Percentiles rank a stretch among this genome's conserved stretches.
phyloP scores from a whole-genome alignment of 1,284 basidiomycete genomes.

The Puccinia novopanici region DNA sequence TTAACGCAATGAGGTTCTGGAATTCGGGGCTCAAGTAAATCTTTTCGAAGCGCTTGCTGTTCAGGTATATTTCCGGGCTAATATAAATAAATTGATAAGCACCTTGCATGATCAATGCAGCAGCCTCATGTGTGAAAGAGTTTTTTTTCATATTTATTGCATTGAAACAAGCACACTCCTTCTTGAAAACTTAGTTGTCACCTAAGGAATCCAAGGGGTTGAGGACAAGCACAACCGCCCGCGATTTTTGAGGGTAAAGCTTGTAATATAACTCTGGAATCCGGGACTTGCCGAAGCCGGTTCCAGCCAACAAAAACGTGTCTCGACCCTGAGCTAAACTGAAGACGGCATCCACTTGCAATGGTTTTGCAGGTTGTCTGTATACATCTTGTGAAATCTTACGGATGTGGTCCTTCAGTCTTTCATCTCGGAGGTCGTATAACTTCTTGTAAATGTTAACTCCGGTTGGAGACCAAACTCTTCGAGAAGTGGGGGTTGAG shows the following conservation, averaged over 20 bases:
- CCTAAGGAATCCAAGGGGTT: no score
- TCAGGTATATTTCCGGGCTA: constrained; percentile 17
- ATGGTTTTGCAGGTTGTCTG: not conserved
- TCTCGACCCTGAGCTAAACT: no score
- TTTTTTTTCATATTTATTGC: not conserved
- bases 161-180: not conserved
- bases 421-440: not conserved
- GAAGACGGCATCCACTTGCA: not conserved
- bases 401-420: not conserved
- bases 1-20: not conserved
- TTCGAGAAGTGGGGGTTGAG: no score
- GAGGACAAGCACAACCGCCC: no score
- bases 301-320: no score
- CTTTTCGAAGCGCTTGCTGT: not conserved
- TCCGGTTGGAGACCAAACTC: no score
- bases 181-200: not conserved
- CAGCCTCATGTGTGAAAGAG: not conserved
- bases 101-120: not conserved
- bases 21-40: not conserved
- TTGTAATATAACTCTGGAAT: no score
- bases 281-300: no score
- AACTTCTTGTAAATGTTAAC: not conserved
- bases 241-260: no score
- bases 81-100: constrained; percentile 6
- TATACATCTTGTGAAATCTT: not conserved